These are phyloP conservation scores for Liquidambar formosana DNA, from an alignment of 164 flowering plant genomes.

Conservation along the genomic window DNA sequence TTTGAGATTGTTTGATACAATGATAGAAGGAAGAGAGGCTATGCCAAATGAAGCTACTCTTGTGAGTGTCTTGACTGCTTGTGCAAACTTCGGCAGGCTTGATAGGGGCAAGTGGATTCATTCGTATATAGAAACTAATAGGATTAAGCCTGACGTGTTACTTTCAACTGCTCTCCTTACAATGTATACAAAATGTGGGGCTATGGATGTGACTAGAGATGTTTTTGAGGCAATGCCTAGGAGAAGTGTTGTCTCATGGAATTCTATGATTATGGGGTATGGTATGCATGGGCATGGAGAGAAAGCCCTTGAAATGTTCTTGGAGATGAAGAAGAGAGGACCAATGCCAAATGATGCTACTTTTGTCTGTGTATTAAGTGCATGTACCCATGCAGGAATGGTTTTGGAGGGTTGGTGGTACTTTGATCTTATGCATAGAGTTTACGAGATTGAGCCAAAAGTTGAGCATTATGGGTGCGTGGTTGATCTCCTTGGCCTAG, in stretches of 20 bases:
- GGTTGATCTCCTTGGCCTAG: conserved; percentile 65
- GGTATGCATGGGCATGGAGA: conserved; percentile 62
- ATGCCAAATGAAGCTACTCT: conserved; percentile 67
- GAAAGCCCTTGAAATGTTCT: conserved; percentile 58
- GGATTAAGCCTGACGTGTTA: conserved; percentile 46
- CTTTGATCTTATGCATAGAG: conserved; percentile 51
- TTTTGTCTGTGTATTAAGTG: conserved; percentile 56
- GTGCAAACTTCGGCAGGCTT: conserved; percentile 50
- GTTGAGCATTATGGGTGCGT: conserved; percentile 68
- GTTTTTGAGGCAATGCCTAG: conserved; percentile 62
- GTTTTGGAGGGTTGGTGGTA: conserved; percentile 71
- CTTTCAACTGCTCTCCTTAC: conserved; percentile 62
- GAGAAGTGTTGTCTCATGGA: conserved; percentile 72
- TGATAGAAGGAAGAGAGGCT: conserved; percentile 38
- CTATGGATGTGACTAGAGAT: conserved; percentile 46
- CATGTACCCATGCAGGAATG: conserved; percentile 66
- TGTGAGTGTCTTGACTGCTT: conserved; percentile 61
- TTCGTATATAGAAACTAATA: conserved; percentile 34
- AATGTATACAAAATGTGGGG: conserved; percentile 80
- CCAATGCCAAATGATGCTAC: conserved; percentile 56
- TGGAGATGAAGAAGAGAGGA: conserved; percentile 63
- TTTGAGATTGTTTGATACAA: conserved; percentile 51
- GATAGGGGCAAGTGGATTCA: conserved; percentile 61
- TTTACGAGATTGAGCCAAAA: conserved; percentile 56
- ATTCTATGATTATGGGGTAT: conserved; percentile 68